A percentile compares a stretch with the other conserved stretches of the same genome.
Evolutionary conservation across 306 rosid genomes (phyloP).

Genomic region (Gynostemma pentaphyllum): DNA sequence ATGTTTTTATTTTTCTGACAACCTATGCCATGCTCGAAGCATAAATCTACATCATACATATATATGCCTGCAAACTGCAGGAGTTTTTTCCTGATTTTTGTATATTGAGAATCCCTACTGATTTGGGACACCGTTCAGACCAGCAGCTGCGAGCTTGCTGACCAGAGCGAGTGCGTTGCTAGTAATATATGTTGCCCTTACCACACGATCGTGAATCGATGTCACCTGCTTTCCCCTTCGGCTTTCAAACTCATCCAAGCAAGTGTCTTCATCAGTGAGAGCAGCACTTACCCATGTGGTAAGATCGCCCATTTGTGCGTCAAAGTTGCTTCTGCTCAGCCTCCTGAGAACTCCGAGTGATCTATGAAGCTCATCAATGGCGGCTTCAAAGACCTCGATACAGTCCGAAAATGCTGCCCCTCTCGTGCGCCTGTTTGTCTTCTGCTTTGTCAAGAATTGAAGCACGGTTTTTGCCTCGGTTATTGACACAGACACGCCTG

Average conservation of each 20-base stretch:
- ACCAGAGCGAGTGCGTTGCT: slow-evolving; percentile 63
- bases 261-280: slow-evolving; percentile 42
- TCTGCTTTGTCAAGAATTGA: slow-evolving; percentile 17
- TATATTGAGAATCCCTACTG: slow-evolving; percentile 21
- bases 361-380: slow-evolving; percentile 46
- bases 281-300: slow-evolving; percentile 69
- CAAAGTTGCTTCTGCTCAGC: slow-evolving; percentile 38
- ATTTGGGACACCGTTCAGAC: slow-evolving; percentile 15
- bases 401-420: slow-evolving; percentile 52
- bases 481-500: slow-evolving; percentile 54
- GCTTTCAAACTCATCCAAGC: slow-evolving; percentile 47
- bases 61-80: no score
- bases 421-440: neutral
- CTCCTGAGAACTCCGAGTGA: slow-evolving; percentile 42
- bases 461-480: slow-evolving; percentile 26
- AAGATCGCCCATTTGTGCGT: slow-evolving; percentile 41
- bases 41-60: neutral
- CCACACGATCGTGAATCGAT: slow-evolving; percentile 26
- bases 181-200: slow-evolving; percentile 24
- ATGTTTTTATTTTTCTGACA: no score
- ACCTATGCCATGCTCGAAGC: no score
- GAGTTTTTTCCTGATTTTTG: no score
- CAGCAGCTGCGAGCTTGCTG: slow-evolving; percentile 43
- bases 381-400: slow-evolving; percentile 30
- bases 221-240: slow-evolving; percentile 11